Conservation (phyloP, 1,284 basidiomycete genomes). For the Pulchroboletus neoregius region DNA sequence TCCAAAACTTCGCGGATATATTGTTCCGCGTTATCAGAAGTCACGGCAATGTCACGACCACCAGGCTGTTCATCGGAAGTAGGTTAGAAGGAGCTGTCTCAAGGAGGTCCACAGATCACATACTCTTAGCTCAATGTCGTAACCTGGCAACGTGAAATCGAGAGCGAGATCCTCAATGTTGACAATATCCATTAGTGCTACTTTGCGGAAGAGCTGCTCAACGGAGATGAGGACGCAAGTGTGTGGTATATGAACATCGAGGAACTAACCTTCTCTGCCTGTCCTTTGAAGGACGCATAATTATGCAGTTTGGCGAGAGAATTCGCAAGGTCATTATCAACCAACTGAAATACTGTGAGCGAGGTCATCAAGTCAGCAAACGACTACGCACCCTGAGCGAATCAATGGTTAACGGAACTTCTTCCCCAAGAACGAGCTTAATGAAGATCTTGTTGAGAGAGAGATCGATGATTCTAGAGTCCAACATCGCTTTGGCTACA, state of each 20-base stretch:
- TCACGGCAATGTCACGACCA: conserved; percentile 77
- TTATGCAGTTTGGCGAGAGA: conserved; percentile 80
- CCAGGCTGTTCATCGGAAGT: conserved; percentile 48
- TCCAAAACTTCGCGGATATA: conserved; percentile 83
- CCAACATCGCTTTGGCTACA: conserved; percentile 95
- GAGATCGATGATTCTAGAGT: conserved; percentile 96
- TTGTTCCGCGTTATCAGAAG: conserved; percentile 81
- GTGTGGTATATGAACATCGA: conserved; percentile 4
- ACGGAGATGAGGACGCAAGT: background rate
- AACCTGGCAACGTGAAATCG: conserved; percentile 96
- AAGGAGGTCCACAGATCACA: conserved; percentile 20
- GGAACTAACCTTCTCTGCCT: conserved; percentile 51
- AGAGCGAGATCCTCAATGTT: conserved; percentile 84
- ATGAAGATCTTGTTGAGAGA: conserved; percentile 92
- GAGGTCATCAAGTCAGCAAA: background rate
- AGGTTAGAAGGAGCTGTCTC: conserved; percentile 1
- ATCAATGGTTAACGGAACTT: conserved; percentile 79
- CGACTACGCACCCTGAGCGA: conserved; percentile 63
- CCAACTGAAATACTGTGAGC: conserved; percentile 45
- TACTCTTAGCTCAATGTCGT: conserved; percentile 86
- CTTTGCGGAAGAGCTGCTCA: conserved; percentile 50
- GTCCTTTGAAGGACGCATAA: conserved; percentile 43
- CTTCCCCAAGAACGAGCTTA: conserved; percentile 81
- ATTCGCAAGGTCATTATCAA: conserved; percentile 82
- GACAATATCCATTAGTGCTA: conserved; percentile 56